Conservation (phyloP, 2,329 filamentous ascomycete species). For the Juglanconis juglandina region DNA sequence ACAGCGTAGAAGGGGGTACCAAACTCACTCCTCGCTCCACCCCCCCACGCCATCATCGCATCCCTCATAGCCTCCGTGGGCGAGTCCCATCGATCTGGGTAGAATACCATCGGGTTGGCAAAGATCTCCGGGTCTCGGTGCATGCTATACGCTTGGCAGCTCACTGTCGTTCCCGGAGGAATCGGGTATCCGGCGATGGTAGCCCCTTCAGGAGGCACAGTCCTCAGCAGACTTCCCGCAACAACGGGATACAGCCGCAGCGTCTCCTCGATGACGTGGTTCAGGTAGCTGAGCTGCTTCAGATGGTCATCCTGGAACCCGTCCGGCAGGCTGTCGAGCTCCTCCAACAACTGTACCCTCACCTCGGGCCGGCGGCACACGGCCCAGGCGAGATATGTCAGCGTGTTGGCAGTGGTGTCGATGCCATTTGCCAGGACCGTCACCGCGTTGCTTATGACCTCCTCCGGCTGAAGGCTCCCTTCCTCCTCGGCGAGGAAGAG, state of each 20-base stretch:
- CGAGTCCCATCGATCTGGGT: conserved; percentile 36
- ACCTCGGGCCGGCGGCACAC: conserved; percentile 30
- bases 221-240: conserved; percentile 37
- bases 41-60: conserved; percentile 27
- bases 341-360: conserved; percentile 30
- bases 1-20: too few relatives aligned
- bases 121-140: conserved; percentile 42
- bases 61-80: conserved; percentile 28
- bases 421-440: conserved; percentile 41
- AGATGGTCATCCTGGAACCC: conserved; percentile 31
- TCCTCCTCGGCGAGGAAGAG: not conserved
- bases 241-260: conserved; percentile 42
- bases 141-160: conserved; percentile 43
- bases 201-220: conserved; percentile 37
- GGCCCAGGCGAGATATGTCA: conserved; percentile 46
- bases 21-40: conserved; percentile 25
- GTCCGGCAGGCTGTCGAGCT: conserved; percentile 32
- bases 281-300: conserved; percentile 36
- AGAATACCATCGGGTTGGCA: conserved; percentile 32
- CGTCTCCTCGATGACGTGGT: conserved; percentile 42
- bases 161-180: conserved; percentile 36
- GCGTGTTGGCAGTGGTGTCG: conserved; percentile 47
- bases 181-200: conserved; percentile 36
- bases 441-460: conserved; percentile 10
- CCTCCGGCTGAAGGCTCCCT: conserved; percentile 1